Evolutionary conservation across 257 asterid genomes (phyloP).

Genomic region (Jacaranda copaia): DNA sequence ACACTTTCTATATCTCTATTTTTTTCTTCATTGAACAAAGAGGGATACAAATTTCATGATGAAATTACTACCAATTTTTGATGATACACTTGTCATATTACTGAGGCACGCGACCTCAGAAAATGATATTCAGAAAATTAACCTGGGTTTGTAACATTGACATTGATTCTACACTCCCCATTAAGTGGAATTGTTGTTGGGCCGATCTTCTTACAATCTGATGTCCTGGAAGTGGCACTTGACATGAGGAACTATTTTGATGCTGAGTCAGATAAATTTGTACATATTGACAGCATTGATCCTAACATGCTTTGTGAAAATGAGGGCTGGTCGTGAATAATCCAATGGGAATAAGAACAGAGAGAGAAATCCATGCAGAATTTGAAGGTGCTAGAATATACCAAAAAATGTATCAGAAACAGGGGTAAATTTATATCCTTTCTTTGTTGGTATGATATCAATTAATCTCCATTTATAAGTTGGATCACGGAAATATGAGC

Average conservation of each 20-base stretch:
- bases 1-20: too few species aligned
- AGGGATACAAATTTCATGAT: too few species aligned
- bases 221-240: slow-evolving; percentile 79
- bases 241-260: slow-evolving; percentile 87
- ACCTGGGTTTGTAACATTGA: neutral
- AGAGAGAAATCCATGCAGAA: slow-evolving; percentile 92
- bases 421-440: slow-evolving; percentile 29
- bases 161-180: neutral
- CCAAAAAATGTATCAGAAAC: slow-evolving; percentile 77
- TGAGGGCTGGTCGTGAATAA: slow-evolving; percentile 85
- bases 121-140: too few species aligned
- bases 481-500: too few species aligned
- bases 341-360: slow-evolving; percentile 91
- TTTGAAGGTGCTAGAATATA: slow-evolving; percentile 79
- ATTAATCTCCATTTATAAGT: too few species aligned
- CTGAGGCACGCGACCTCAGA: too few species aligned
- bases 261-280: slow-evolving; percentile 58
- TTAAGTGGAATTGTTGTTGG: slow-evolving; percentile 28
- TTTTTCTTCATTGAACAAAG: too few species aligned
- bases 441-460: neutral
- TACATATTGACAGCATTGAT: slow-evolving; percentile 55
- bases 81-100: too few species aligned
- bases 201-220: slow-evolving; percentile 90
- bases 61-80: too few species aligned
- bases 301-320: slow-evolving; percentile 54